phyloP scores from a whole-genome alignment of 495 filamentous ascomycete genomes.

The Astrothelium macrocarpum region DNA sequence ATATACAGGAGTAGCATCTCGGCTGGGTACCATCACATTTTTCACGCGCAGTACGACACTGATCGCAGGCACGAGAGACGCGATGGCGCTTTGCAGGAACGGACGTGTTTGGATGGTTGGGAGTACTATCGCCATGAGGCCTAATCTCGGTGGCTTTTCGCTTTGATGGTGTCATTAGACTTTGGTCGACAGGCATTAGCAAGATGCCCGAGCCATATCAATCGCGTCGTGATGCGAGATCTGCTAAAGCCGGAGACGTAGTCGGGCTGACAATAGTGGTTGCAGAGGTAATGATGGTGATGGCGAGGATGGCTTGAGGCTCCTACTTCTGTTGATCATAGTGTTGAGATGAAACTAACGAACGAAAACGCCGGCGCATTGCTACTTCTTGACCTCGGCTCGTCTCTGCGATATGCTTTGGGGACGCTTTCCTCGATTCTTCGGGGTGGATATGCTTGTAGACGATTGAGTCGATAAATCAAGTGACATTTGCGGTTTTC shows the following conservation, averaged over 20 bases:
- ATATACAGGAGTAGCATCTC: slow-evolving; percentile 51
- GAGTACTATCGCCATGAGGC: neutral
- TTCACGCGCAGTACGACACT: slow-evolving; percentile 54
- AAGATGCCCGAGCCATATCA: neutral
- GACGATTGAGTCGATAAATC: neutral
- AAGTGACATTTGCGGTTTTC: neutral
- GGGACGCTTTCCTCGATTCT: too few species aligned
- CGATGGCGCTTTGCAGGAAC: slow-evolving; percentile 44
- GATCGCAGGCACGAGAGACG: slow-evolving; percentile 60
- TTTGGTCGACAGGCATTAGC: neutral
- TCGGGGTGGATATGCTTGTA: neutral
- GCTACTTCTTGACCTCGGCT: neutral
- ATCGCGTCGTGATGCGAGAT: neutral
- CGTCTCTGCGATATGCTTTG: neutral
- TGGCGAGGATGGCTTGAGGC: too few species aligned
- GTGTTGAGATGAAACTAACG: neutral
- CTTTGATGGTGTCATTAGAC: neutral
- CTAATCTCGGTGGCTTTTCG: neutral
- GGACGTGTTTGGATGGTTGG: neutral
- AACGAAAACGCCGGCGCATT: neutral
- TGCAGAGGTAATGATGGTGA: neutral
- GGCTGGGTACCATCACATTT: slow-evolving; percentile 59
- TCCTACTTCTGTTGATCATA: too few species aligned
- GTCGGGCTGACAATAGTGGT: neutral
- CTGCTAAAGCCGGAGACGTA: neutral